Evolutionary conservation across 2,329 filamentous ascomycete genomes (phyloP), one percentile per base, ranked within the genome.

Genomic region (Simplicillium aogashimaense): DNA sequence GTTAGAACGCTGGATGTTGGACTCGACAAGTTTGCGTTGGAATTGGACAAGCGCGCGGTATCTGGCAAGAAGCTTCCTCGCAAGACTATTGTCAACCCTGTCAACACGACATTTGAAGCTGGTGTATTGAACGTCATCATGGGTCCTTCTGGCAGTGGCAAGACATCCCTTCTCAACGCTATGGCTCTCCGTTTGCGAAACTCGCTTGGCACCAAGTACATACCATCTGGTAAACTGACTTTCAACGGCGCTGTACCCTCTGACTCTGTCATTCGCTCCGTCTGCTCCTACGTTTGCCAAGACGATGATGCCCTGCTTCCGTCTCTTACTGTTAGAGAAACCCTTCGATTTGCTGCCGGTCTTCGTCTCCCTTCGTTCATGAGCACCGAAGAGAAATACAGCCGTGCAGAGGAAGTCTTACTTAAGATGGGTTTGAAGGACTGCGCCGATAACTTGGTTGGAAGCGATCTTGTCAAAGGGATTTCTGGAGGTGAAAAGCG

Each of bases 401-500:
- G 69, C 14, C 71, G 79, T 2, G 83, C 83, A 0, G 83, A 88
- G 49, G 78, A 84, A 13, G 76, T 87, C 0, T 60, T 89, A 2
- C 56, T 83, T 13, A 86, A 86, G 53, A 78, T 88, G 72, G 84
- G 84, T 0, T 59, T 88, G 4, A 86, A 86, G 50, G 83, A 88
- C 47, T 88, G 83, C 47, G 84, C 83, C 1, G 76, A 87, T 51
- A 86, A 83, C 39, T 57, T 87, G 1, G 73, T 89, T 8, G 84
- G 84, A 3, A 81, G 74, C 42, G 81, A 85, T 8, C 58, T 84
- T 4, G 70, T 85, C 48, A 88, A 88, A 54, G 83, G 84, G 0
- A 87, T 89, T 25, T 86, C 81, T 8, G 84, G 84, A 3, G 85
- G 85, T 14, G 83, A 89, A 58, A 88, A 87, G 59, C 71, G 84